phyloP scores from a whole-genome alignment of 345 rosid genomes.

The Eucalyptus brandiana region DNA sequence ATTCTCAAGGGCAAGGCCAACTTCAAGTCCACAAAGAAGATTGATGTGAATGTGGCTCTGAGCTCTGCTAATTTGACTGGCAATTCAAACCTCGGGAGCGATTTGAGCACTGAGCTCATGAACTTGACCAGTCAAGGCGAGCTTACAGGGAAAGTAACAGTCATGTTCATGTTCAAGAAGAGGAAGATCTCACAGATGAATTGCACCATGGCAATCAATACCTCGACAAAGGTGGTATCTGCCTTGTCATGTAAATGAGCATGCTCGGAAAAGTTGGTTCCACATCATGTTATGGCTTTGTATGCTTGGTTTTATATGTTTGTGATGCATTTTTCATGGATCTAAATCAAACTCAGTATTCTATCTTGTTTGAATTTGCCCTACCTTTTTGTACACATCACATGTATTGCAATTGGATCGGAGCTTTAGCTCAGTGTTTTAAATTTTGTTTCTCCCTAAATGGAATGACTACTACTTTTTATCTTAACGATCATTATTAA shows the following conservation, averaged over 20 bases:
- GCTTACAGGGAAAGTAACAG: background rate
- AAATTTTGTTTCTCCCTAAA: background rate
- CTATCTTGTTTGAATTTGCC: background rate
- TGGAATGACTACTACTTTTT: background rate
- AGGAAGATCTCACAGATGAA: background rate
- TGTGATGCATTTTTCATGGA: background rate
- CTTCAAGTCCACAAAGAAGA: constrained; percentile 2
- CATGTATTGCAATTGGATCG: background rate
- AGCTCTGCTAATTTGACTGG: background rate
- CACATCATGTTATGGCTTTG: background rate
- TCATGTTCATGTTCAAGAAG: background rate
- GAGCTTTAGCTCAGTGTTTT: background rate
- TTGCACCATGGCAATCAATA: background rate
- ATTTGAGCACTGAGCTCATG: background rate
- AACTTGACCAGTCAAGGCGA: background rate
- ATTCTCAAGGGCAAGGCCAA: background rate
- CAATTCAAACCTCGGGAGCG: background rate
- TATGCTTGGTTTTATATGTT: background rate
- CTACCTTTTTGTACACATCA: background rate
- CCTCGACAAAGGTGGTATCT: background rate
- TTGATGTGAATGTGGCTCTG: background rate
- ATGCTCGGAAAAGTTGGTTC: background rate
- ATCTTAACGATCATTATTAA: background rate
- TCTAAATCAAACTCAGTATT: background rate
- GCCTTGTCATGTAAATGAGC: background rate